Base-by-base conservation (phyloP, 805 yeast species). In the Sungouiozyma ichnusensis region DNA sequence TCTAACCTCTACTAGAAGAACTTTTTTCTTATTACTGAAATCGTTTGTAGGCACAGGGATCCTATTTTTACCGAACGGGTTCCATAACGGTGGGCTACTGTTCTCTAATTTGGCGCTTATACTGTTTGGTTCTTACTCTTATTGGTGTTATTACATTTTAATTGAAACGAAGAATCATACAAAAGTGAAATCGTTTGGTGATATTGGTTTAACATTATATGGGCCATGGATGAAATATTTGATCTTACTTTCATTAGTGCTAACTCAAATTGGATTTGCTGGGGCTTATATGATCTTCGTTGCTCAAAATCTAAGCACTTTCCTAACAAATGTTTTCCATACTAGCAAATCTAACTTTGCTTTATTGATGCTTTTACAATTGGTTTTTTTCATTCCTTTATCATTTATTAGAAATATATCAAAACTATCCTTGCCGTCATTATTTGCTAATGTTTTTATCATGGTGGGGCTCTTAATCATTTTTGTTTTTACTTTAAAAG, bases 231-330 rank as follows among this genome's bases (percentile, higher is more conserved):
- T 84, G 67, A 85, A 78, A 56, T 63, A 70, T 37, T 57, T 81
- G 39, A 84, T 84, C 43, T 60, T 83, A 35, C 53, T 68, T 13
- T 80, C 90, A 1, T 72, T 84, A 42, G 74, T 81, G 11, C 52
- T 81, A 13, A 79, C 90, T 0, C 94, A 84, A 57, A 63, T 84
- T 43, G 94, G 94, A 0, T 84, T 84, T 55, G 82, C 81, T 8
- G 85, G 85, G 14, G 85, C 92, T 0, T 84, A 84, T 57, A 78
- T 81, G 49, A 84, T 84, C 2, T 84, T 84, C 60, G 81, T 90
- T 0, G 76, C 85, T 1, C 82, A 81, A 46, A 84, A 83, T 55
- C 52, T 83, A 24, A 65, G 69, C 34, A 87, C 90, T 0, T 82
- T 84, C 53, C 43, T 75, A 2, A 52, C 53, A 4, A 79, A 77